These are phyloP conservation scores for Phytophthora ramorum DNA, from an alignment of 352 stramenopile genomes.

Conservation along the genomic window DNA sequence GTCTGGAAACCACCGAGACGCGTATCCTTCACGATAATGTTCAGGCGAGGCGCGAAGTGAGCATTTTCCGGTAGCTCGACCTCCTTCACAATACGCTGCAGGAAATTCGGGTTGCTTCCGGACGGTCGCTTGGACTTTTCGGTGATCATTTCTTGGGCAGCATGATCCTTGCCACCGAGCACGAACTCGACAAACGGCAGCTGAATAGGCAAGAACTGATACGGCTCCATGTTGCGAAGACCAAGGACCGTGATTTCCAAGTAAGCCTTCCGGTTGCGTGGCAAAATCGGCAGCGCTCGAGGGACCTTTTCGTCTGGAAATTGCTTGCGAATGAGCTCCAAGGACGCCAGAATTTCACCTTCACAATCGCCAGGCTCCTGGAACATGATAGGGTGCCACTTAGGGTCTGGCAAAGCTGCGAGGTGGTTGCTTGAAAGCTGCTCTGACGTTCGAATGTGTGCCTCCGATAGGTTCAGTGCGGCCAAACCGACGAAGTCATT, in stretches of 20 bases:
- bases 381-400: slow-evolving; percentile 83
- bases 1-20: slow-evolving; percentile 87
- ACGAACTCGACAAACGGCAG: slow-evolving; percentile 91
- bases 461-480: slow-evolving; percentile 72
- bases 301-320: slow-evolving; percentile 73
- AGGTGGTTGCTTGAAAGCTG: slow-evolving; percentile 56
- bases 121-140: slow-evolving; percentile 86
- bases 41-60: slow-evolving; percentile 88
- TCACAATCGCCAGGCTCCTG: slow-evolving; percentile 82
- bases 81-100: slow-evolving; percentile 90
- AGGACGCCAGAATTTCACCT: slow-evolving; percentile 77
- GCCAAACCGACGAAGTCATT: slow-evolving; percentile 76
- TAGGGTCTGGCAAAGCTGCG: slow-evolving; percentile 59
- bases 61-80: slow-evolving; percentile 89
- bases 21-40: slow-evolving; percentile 92
- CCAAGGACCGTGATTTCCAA: slow-evolving; percentile 88
- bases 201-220: slow-evolving; percentile 90
- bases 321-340: slow-evolving; percentile 79
- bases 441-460: slow-evolving; percentile 70
- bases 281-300: slow-evolving; percentile 58
- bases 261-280: slow-evolving; percentile 73
- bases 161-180: slow-evolving; percentile 82
- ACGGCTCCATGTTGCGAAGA: slow-evolving; percentile 88
- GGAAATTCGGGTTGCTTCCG: slow-evolving; percentile 89
- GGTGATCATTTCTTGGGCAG: slow-evolving; percentile 85